phyloP scores from a whole-genome alignment of 108 stramenopile species.

The Seminavis robusta region DNA sequence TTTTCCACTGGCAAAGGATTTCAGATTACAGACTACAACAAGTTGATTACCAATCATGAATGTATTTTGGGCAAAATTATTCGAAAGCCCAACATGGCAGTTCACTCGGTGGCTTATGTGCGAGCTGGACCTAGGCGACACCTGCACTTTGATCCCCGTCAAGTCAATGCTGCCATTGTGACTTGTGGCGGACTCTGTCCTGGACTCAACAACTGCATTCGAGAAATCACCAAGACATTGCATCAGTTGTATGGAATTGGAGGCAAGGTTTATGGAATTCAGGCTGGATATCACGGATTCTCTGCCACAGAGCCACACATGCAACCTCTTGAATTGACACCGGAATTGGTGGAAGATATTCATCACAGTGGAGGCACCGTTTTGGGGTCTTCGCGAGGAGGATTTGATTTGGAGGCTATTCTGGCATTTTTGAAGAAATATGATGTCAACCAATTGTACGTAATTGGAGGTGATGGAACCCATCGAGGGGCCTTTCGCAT shows the following conservation, averaged over 20 bases:
- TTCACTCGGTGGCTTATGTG: conserved; percentile 62
- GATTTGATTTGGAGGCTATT: conserved; percentile 69
- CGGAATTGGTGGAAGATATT: conserved; percentile 47
- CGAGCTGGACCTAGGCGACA: conserved; percentile 83
- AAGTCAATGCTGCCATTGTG: conserved; percentile 94
- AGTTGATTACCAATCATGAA: conserved; percentile 77
- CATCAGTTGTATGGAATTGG: conserved; percentile 75
- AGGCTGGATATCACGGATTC: conserved; percentile 85
- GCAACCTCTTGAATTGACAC: conserved; percentile 19
- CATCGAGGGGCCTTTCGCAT: conserved; percentile 60
- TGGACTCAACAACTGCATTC: conserved; percentile 96
- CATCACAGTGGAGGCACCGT: conserved; percentile 82
- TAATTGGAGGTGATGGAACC: conserved; percentile 89
- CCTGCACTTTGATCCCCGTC: conserved; percentile 88
- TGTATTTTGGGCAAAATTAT: conserved; percentile 85
- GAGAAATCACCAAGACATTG: conserved; percentile 85
- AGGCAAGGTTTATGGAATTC: conserved; percentile 87
- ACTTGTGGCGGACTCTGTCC: conserved; percentile 95
- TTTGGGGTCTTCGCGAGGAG: conserved; percentile 74
- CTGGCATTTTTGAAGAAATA: conserved; percentile 33
- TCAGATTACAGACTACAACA: conserved; percentile 62
- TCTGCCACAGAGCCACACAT: conserved; percentile 7
- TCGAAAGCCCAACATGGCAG: conserved; percentile 48
- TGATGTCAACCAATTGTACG: conserved; percentile 58
- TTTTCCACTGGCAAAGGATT: neutral